Percentiles rank a stretch among this genome's conserved stretches.
phyloP scores from a whole-genome alignment of 805 yeast genomes.

The Blastobotrys mokoenaii region DNA sequence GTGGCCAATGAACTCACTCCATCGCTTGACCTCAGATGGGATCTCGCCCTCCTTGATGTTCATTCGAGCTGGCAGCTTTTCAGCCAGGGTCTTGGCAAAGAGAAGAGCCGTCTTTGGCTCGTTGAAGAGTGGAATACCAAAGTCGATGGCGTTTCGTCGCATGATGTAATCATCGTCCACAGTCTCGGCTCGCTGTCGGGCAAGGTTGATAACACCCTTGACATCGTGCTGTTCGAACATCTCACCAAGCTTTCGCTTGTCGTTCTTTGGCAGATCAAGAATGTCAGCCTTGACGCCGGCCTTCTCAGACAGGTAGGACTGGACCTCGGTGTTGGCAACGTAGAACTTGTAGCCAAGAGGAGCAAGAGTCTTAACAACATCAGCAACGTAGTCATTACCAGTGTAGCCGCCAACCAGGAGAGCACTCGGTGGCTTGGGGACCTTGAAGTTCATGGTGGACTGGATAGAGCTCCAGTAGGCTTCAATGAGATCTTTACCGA shows the following conservation, averaged over 20 bases:
- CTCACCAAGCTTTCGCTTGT: constrained; percentile 88
- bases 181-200: constrained; percentile 79
- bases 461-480: constrained; percentile 98
- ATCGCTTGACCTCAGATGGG: constrained; percentile 83
- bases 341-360: constrained; percentile 75
- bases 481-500: constrained; percentile 76
- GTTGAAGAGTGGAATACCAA: constrained; percentile 91
- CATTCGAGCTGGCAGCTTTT: constrained; percentile 52
- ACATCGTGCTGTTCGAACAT: constrained; percentile 82
- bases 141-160: constrained; percentile 99
- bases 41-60: constrained; percentile 42
- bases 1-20: constrained; percentile 96
- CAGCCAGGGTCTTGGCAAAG: constrained; percentile 75
- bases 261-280: constrained; percentile 87
- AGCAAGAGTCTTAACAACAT: constrained; percentile 61
- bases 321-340: constrained; percentile 66
- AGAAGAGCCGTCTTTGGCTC: constrained; percentile 90
- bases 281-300: constrained; percentile 41
- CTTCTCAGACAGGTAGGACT: constrained; percentile 52
- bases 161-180: constrained; percentile 88
- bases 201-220: constrained; percentile 85
- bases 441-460: constrained; percentile 92
- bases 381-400: constrained; percentile 57
- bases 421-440: constrained; percentile 87
- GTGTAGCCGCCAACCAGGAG: constrained; percentile 92